Conservation (phyloP, 495 filamentous ascomycete species). For the Aspergillus indologenus region DNA sequence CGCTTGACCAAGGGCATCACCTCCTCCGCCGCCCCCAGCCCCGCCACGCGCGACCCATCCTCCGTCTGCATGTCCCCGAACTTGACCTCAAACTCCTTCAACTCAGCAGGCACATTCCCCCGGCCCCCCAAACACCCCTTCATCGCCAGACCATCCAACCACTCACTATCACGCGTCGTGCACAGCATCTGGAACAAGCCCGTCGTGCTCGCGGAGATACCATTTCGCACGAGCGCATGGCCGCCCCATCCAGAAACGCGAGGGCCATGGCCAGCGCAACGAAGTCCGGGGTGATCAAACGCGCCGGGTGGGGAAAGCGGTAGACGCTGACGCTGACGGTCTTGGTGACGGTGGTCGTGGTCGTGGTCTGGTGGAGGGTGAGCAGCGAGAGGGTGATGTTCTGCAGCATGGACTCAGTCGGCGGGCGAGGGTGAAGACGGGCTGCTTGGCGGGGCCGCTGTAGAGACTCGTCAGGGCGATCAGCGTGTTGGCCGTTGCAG, state of each 20-base stretch:
- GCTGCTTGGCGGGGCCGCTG: slow-evolving; percentile 5
- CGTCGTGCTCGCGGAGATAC: slow-evolving; percentile 23
- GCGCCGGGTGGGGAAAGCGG: slow-evolving; percentile 16
- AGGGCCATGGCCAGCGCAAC: slow-evolving; percentile 13
- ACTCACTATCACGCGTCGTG: slow-evolving; percentile 21
- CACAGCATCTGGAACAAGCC: slow-evolving; percentile 24
- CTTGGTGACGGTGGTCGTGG: slow-evolving; percentile 10
- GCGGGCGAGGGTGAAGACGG: slow-evolving; percentile 18
- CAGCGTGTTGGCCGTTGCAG: slow-evolving; percentile 9
- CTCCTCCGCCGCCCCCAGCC: slow-evolving; percentile 3
- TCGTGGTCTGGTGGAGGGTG: slow-evolving; percentile 13
- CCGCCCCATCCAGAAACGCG: slow-evolving; percentile 16
- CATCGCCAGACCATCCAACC: slow-evolving; percentile 21
- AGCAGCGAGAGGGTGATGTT: slow-evolving; percentile 20
- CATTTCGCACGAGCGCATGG: slow-evolving; percentile 19
- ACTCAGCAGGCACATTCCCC: slow-evolving; percentile 23
- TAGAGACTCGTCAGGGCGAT: slow-evolving; percentile 15
- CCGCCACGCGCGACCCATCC: slow-evolving; percentile 13
- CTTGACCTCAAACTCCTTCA: slow-evolving; percentile 23
- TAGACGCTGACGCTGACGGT: slow-evolving; percentile 19
- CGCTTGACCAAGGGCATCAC: not conserved
- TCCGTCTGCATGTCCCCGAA: slow-evolving; percentile 24
- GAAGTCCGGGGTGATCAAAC: slow-evolving; percentile 24
- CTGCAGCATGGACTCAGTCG: slow-evolving; percentile 22
- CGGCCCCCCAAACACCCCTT: slow-evolving; percentile 25